These are phyloP conservation scores for Withania somnifera DNA, from an alignment of 305 asterid genomes.

Conservation along the genomic window DNA sequence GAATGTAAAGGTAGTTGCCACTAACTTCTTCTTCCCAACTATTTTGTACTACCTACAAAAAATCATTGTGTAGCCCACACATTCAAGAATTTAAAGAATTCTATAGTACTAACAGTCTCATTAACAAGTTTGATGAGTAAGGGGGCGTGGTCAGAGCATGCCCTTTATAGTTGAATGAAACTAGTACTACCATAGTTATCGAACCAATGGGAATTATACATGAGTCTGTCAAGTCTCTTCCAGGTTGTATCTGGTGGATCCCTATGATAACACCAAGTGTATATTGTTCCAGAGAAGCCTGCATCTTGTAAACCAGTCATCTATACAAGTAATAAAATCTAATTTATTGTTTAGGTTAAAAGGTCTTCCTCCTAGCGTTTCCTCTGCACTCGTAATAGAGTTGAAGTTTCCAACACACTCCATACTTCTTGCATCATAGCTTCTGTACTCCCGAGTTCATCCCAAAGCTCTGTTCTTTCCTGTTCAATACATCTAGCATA, in stretches of 20 bases:
- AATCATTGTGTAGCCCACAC: background rate
- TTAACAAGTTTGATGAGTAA: background rate
- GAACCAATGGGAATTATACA: no score
- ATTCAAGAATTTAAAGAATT: background rate
- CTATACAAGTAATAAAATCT: background rate
- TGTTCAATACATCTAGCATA: no score
- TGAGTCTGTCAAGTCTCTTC: no score
- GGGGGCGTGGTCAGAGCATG: background rate
- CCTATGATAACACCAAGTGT: background rate
- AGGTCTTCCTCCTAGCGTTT: background rate
- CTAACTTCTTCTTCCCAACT: no score
- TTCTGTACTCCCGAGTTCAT: background rate
- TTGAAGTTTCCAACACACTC: background rate
- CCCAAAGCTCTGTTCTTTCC: background rate
- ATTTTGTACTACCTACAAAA: background rate
- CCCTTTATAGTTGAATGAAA: no score
- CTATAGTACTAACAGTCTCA: background rate
- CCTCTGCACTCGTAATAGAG: fast-evolving
- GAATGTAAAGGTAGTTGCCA: background rate
- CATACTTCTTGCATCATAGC: background rate
- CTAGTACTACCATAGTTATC: no score
- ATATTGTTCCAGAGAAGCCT: background rate
- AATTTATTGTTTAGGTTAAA: background rate
- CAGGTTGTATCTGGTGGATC: background rate
- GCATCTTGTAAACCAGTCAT: background rate